Base-by-base conservation (phyloP, 2,329 filamentous ascomycete species). In the Epichloe amarillans region DNA sequence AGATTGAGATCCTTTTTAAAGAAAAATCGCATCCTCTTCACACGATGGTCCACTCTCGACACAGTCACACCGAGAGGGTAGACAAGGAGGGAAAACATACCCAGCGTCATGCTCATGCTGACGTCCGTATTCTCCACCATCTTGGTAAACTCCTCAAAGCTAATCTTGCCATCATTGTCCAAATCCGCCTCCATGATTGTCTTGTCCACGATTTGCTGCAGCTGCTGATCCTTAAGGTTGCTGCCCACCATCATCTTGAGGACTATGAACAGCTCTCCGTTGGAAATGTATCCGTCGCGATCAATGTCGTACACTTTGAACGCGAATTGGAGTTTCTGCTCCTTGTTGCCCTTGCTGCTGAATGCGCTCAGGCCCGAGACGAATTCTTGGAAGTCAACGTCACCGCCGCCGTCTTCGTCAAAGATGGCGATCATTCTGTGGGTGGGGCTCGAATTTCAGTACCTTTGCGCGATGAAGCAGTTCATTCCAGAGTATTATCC, bases 161-260 rank as follows among this genome's bases (percentile, higher is more conserved):
- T 95, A 68, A 98, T 97, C 77, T 94, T 95, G 63, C 93, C 93
- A 68, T 98, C 93, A 54, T 83, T 83, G 70, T 98, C 93, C 60
- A 90, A 77, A 69, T 98, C 93, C 46, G 93, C 93, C 74, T 98
- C 93, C 93, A 97, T 97, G 67, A 98, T 97, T 53, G 93, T 98
- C 82, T 98, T 98, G 75, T 98, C 93, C 60, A 98, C 93, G 66
- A 98, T 98, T 80, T 91, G 93, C 74, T 98, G 93, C 66, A 98
- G 73, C 73, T 98, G 93, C 71, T 96, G 88, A 69, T 98, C 93
- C 77, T 98, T 98, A 64, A 98, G 74, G 70, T 98, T 98, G 74
- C 87, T 96, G 53, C 93, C 93, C 48, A 98, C 93, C 93, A 98
- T 98, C 93, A 98, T 98, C 85, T 98, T 98, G 63, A 98, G 78